phyloP scores from a whole-genome alignment of 441 rosid genomes.

The Eutrema salsugineum region DNA sequence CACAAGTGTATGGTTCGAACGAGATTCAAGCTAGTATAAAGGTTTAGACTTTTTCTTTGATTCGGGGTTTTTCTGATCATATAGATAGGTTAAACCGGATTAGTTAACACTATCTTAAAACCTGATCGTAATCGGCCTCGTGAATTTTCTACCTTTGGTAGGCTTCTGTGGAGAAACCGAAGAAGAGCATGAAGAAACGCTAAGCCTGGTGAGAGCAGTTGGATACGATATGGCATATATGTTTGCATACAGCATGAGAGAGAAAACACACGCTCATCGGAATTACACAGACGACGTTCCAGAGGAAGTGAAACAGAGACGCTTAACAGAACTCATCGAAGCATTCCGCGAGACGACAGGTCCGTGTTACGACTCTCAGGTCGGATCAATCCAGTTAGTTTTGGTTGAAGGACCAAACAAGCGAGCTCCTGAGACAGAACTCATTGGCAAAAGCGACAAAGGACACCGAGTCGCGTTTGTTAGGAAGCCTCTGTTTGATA shows the following conservation, averaged over 20 bases:
- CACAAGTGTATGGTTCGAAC: too few relatives aligned
- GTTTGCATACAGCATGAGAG: conserved; percentile 98
- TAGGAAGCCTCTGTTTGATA: conserved; percentile 41
- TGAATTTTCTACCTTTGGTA: conserved; percentile 18
- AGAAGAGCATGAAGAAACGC: conserved; percentile 76
- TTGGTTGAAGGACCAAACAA: conserved; percentile 90
- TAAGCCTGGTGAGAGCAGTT: conserved; percentile 63
- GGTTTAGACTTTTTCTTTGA: too few relatives aligned
- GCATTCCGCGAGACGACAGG: conserved; percentile 82
- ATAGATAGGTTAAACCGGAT: neutral
- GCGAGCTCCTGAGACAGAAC: conserved; percentile 82
- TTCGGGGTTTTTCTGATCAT: too few relatives aligned
- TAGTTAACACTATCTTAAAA: neutral
- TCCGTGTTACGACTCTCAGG: conserved; percentile 64
- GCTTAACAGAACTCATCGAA: conserved; percentile 74
- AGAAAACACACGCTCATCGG: conserved; percentile 88
- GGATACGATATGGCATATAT: conserved; percentile 93
- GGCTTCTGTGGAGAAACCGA: conserved; percentile 97
- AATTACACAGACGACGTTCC: conserved; percentile 74
- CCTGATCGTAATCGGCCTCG: neutral
- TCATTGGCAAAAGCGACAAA: conserved; percentile 84
- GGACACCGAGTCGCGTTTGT: conserved; percentile 73
- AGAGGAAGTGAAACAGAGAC: conserved; percentile 81
- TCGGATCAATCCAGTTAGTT: conserved; percentile 69
- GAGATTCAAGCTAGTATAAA: too few relatives aligned